Conservation (phyloP, 768 basidiomycete genomes). For the Hortiboletus campestris region DNA sequence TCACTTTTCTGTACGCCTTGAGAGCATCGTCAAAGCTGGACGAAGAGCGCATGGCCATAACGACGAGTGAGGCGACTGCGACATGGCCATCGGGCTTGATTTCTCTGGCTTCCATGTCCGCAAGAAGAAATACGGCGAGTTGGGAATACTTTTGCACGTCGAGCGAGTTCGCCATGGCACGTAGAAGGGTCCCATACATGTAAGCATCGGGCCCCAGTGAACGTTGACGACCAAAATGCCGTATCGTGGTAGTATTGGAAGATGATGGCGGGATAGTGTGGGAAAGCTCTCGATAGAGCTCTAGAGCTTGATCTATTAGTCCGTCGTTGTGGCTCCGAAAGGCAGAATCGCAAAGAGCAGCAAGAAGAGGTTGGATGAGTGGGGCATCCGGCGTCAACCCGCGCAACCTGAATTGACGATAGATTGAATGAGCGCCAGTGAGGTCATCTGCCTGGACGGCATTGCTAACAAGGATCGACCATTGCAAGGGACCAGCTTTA, state of each 20-base stretch:
- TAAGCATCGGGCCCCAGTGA: constrained; percentile 46
- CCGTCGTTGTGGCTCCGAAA: constrained; percentile 38
- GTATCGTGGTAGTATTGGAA: constrained; percentile 7
- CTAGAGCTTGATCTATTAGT: constrained; percentile 52
- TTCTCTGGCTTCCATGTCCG: constrained; percentile 60
- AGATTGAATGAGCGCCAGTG: constrained; percentile 46
- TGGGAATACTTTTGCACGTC: constrained; percentile 49
- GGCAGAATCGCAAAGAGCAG: constrained; percentile 42
- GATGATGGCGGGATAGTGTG: constrained; percentile 28
- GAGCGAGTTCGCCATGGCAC: constrained; percentile 44
- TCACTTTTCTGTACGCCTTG: constrained; percentile 50
- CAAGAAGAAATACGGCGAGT: constrained; percentile 49
- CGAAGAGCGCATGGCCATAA: constrained; percentile 66
- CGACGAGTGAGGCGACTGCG: constrained; percentile 50
- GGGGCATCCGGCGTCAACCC: constrained; percentile 48
- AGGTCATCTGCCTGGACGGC: constrained; percentile 39
- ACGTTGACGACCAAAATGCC: constrained; percentile 30
- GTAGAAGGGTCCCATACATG: constrained; percentile 55
- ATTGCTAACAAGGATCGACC: constrained; percentile 57
- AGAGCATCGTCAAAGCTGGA: constrained; percentile 58
- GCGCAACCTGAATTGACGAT: constrained; percentile 41
- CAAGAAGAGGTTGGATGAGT: constrained; percentile 56
- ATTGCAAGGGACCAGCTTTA: constrained; percentile 43
- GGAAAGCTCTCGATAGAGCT: constrained; percentile 49
- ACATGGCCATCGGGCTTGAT: constrained; percentile 45